Evolutionary conservation across 2,329 filamentous ascomycete genomes (phyloP).

Genomic region (Aspergillus puulaauensis): DNA sequence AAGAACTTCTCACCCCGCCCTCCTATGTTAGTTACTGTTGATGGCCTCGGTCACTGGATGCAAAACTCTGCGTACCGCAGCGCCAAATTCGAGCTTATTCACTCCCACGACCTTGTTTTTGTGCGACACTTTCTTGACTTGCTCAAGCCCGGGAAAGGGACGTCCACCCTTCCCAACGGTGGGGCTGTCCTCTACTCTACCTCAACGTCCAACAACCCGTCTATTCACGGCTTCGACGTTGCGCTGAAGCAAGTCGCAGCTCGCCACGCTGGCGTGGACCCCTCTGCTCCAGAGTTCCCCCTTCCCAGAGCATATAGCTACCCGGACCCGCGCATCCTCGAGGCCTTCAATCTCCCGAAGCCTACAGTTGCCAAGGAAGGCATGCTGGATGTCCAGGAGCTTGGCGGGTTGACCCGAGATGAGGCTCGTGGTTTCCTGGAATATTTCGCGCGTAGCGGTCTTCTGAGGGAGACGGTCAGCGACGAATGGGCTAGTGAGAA

Average conservation of each 20-base stretch:
- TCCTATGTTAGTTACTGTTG: conserved; percentile 71
- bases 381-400: conserved; percentile 49
- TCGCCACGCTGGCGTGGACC: conserved; percentile 37
- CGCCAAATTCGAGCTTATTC: conserved; percentile 69
- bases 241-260: conserved; percentile 56
- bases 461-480: conserved; percentile 69
- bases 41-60: conserved; percentile 82
- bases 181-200: conserved; percentile 76
- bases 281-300: conserved; percentile 43
- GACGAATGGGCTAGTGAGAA: conserved; percentile 73
- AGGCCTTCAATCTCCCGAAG: conserved; percentile 37
- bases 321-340: conserved; percentile 54
- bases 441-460: conserved; percentile 86
- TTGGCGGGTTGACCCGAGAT: conserved; percentile 68
- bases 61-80: conserved; percentile 71
- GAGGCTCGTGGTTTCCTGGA: conserved; percentile 83
- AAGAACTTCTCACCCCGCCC: conserved; percentile 51
- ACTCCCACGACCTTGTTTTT: conserved; percentile 80
- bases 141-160: conserved; percentile 48
- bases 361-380: conserved; percentile 25
- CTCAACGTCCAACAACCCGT: conserved; percentile 68
- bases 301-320: conserved; percentile 53
- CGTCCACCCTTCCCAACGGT: conserved; percentile 62
- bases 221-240: conserved; percentile 66
- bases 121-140: conserved; percentile 73